Percentiles rank a stretch among this genome's conserved stretches.
Conservation (phyloP, 352 stramenopile species). For the Sclerospora graminicola region DNA sequence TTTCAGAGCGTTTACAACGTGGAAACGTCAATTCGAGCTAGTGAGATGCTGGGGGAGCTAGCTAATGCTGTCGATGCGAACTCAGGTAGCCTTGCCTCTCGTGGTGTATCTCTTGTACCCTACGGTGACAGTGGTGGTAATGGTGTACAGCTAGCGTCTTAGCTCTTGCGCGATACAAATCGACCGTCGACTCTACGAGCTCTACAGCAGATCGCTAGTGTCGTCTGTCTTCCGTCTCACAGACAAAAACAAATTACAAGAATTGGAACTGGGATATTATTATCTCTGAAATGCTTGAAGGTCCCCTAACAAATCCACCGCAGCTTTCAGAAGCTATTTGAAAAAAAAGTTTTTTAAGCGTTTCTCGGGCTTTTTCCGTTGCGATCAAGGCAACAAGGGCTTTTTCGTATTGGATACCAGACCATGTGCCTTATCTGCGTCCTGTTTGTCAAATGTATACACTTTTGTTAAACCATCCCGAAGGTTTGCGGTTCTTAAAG, state of each 20-base stretch:
- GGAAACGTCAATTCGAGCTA: slow-evolving; percentile 80
- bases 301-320: too few relatives aligned
- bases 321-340: slow-evolving; percentile 85
- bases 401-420: too few relatives aligned
- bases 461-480: too few relatives aligned
- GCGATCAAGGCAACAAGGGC: too few relatives aligned
- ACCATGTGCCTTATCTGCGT: too few relatives aligned
- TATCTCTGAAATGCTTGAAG: slow-evolving; percentile 83
- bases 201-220: slow-evolving; percentile 27
- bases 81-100: slow-evolving; percentile 53
- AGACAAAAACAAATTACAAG: slow-evolving; percentile 86
- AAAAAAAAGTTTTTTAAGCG: slow-evolving; percentile 90
- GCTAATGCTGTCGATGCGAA: slow-evolving; percentile 68
- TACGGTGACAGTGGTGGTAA: slow-evolving; percentile 71
- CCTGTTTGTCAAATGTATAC: slow-evolving; percentile 86
- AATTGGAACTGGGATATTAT: too few relatives aligned
- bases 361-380: slow-evolving; percentile 83
- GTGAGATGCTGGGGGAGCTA: slow-evolving; percentile 77
- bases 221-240: slow-evolving; percentile 33
- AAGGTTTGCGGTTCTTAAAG: slow-evolving; percentile 84
- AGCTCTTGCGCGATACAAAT: slow-evolving; percentile 80
- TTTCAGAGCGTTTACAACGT: slow-evolving; percentile 62
- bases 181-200: slow-evolving; percentile 48
- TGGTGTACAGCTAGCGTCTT: slow-evolving; percentile 76
- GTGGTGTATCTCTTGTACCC: slow-evolving; percentile 65